phyloP scores from a whole-genome alignment of 805 yeast species.

The Huiozyma sinensis region DNA sequence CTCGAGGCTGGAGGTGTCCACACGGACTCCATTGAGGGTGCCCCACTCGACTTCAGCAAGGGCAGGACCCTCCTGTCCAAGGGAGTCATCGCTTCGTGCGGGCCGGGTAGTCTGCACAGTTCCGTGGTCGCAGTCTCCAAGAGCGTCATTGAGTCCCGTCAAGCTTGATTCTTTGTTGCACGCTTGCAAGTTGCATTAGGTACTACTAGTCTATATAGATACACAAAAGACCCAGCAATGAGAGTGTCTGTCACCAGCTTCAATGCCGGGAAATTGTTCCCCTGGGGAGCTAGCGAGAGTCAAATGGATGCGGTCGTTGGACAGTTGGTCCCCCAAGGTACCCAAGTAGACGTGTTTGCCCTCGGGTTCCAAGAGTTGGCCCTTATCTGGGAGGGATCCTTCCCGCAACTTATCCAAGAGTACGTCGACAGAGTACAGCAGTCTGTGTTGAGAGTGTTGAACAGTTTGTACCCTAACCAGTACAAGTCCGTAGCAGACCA shows the following conservation, averaged over 20 bases:
- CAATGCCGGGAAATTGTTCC: slow-evolving; percentile 43
- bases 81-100: slow-evolving; percentile 83
- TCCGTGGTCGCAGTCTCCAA: slow-evolving; percentile 17
- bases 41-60: slow-evolving; percentile 63
- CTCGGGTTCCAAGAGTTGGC: slow-evolving; percentile 63
- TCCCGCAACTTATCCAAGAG: slow-evolving; percentile 28
- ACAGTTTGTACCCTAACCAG: slow-evolving; percentile 26
- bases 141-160: slow-evolving; percentile 8
- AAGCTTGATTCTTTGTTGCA: no score
- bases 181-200: neutral
- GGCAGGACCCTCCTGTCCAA: slow-evolving; percentile 74
- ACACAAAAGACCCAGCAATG: neutral
- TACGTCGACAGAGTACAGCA: slow-evolving; percentile 29
- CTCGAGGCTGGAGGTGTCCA: slow-evolving; percentile 88
- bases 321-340: slow-evolving; percentile 28
- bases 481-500: slow-evolving; percentile 28
- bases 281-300: slow-evolving; percentile 27
- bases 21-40: slow-evolving; percentile 66
- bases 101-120: slow-evolving; percentile 20
- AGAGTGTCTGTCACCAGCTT: slow-evolving; percentile 32
- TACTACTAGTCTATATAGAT: neutral
- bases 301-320: slow-evolving; percentile 21
- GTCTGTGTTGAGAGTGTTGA: slow-evolving; percentile 29
- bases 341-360: slow-evolving; percentile 34
- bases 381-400: slow-evolving; percentile 44